Conservation (phyloP, 2,329 filamentous ascomycete species). For the Alternaria viburni region DNA sequence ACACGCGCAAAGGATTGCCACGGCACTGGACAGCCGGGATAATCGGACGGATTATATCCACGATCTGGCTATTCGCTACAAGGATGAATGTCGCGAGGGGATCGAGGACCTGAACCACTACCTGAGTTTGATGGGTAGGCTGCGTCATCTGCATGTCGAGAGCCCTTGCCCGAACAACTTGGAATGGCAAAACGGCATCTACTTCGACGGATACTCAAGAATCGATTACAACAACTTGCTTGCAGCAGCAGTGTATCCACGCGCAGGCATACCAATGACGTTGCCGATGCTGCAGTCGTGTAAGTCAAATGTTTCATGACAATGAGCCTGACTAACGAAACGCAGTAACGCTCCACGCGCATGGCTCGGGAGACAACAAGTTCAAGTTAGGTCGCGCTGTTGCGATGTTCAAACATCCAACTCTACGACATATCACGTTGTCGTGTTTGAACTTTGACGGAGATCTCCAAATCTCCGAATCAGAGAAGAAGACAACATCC, state of each 20-base stretch:
- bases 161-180: slow-evolving; percentile 46
- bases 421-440: slow-evolving; percentile 38
- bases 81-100: slow-evolving; percentile 25
- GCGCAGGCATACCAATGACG: slow-evolving; percentile 14
- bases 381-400: slow-evolving; percentile 35
- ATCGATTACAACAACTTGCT: slow-evolving; percentile 44
- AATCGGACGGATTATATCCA: slow-evolving; percentile 33
- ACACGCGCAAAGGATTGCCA: slow-evolving; percentile 32
- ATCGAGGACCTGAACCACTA: slow-evolving; percentile 41
- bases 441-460: slow-evolving; percentile 42
- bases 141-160: slow-evolving; percentile 42
- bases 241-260: slow-evolving; percentile 29
- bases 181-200: slow-evolving; percentile 29
- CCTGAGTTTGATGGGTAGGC: slow-evolving; percentile 32
- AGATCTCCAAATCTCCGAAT: slow-evolving; percentile 14
- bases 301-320: slow-evolving; percentile 15
- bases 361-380: slow-evolving; percentile 34
- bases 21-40: slow-evolving; percentile 31
- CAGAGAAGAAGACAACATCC: slow-evolving; percentile 34
- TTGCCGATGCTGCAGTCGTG: slow-evolving; percentile 41
- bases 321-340: slow-evolving; percentile 11
- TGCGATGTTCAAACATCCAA: slow-evolving; percentile 43
- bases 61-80: slow-evolving; percentile 40
- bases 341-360: slow-evolving; percentile 42
- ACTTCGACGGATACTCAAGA: slow-evolving; percentile 37